Percentiles rank a stretch among this genome's conserved stretches.
These are phyloP conservation scores for Aegle marmelos DNA, from an alignment of 345 rosid genomes.

Conservation along the genomic window DNA sequence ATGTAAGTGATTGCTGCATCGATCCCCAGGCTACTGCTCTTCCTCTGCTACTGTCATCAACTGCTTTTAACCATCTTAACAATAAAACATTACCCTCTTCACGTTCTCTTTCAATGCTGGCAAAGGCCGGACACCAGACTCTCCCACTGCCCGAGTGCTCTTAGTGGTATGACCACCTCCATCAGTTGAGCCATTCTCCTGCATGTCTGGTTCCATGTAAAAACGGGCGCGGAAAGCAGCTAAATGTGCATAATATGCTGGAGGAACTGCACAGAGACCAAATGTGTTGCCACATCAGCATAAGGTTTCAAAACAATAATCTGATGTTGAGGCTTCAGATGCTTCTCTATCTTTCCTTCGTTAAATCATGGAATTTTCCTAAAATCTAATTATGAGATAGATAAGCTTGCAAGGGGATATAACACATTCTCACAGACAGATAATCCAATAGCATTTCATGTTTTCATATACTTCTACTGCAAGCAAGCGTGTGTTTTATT, in stretches of 20 bases:
- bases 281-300: neutral
- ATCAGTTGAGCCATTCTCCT: conserved; percentile 62
- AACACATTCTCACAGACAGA: no score
- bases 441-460: no score
- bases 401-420: neutral
- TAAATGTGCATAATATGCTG: conserved; percentile 94
- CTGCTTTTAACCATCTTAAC: conserved; percentile 30
- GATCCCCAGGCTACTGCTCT: conserved; percentile 4
- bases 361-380: neutral
- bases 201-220: conserved; percentile 90
- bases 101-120: conserved; percentile 98
- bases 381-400: neutral
- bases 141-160: conserved; percentile 43
- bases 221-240: conserved; percentile 98
- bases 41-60: neutral
- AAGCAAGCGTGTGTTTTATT: no score
- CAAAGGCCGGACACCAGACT: conserved; percentile 67
- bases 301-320: neutral
- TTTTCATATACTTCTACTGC: neutral
- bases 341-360: neutral
- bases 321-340: neutral
- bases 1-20: neutral
- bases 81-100: conserved; percentile 96
- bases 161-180: conserved; percentile 32
- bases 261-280: conserved; percentile 66